phyloP scores from a whole-genome alignment of 768 basidiomycete species.

The Hypsizygus marmoreus region DNA sequence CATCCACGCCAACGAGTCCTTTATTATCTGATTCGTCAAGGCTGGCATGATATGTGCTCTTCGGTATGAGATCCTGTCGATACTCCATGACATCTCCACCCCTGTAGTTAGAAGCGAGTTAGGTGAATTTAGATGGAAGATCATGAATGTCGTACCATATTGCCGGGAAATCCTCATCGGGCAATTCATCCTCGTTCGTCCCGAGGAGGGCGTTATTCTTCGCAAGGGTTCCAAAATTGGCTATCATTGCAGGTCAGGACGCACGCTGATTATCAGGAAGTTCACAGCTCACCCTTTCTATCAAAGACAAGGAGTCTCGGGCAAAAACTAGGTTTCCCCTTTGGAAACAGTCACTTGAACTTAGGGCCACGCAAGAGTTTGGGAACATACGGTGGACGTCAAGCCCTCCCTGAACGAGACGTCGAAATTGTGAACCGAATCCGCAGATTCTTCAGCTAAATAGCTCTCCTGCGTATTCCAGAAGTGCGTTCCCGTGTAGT shows the following conservation, averaged over 20 bases:
- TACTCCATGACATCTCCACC: slow-evolving; percentile 49
- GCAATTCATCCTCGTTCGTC: slow-evolving; percentile 24
- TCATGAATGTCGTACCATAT: slow-evolving; percentile 20
- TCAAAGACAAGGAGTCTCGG: slow-evolving; percentile 72
- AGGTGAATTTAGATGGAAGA: not conserved
- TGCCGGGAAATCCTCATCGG: slow-evolving; percentile 13
- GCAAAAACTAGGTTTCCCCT: slow-evolving; percentile 52
- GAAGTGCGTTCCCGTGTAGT: slow-evolving; percentile 74
- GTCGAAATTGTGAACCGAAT: slow-evolving; percentile 47
- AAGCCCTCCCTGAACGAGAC: slow-evolving; percentile 70
- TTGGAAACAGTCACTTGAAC: slow-evolving; percentile 8
- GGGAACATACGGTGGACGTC: slow-evolving; percentile 45
- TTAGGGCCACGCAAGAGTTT: not conserved
- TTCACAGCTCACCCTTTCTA: slow-evolving; percentile 51
- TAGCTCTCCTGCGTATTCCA: slow-evolving; percentile 83
- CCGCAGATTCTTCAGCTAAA: slow-evolving; percentile 48
- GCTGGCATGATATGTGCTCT: slow-evolving; percentile 55
- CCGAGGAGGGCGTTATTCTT: slow-evolving; percentile 41
- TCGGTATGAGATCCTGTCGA: slow-evolving; percentile 52
- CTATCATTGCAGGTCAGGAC: slow-evolving; percentile 32
- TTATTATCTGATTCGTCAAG: slow-evolving; percentile 29
- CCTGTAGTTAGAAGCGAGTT: slow-evolving; percentile 29
- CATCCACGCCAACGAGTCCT: not conserved
- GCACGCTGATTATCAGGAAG: slow-evolving; percentile 5
- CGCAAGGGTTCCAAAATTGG: slow-evolving; percentile 65